Conservation (phyloP, 140 eudicot genomes). For the Anethum foeniculum region DNA sequence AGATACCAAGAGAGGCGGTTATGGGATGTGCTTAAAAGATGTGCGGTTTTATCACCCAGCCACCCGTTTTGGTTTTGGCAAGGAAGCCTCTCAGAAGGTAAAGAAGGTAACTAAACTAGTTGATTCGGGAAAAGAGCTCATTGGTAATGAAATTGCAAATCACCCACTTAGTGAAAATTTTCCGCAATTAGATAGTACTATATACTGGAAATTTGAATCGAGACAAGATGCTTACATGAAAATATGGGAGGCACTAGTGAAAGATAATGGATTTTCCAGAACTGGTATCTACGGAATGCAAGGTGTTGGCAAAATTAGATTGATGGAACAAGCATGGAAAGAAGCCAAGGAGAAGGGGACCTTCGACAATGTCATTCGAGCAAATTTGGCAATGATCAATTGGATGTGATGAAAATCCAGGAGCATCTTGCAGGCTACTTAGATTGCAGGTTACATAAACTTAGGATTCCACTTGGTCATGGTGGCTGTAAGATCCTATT, state of each 20-base stretch:
- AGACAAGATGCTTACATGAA: neutral
- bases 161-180: neutral
- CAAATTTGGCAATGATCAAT: neutral
- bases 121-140: neutral
- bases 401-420: neutral
- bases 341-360: neutral
- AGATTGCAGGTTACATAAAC: neutral
- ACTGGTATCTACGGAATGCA: constrained; percentile 17
- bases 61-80: neutral
- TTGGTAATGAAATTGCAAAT: neutral
- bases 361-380: constrained; percentile 9
- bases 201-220: neutral
- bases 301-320: constrained; percentile 18
- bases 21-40: neutral
- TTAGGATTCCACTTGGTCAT: neutral
- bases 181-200: neutral
- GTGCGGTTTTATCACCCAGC: neutral
- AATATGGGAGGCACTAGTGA: neutral
- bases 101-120: neutral
- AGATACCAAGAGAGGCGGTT: neutral
- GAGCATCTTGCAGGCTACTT: constrained; percentile 9
- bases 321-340: constrained; percentile 10
- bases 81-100: neutral
- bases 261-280: neutral
- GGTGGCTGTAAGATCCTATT: constrained; percentile 13